Evolutionary conservation across 306 rosid species (phyloP), one percentile per base, ranked within the genome.

Genomic region (Gillenia trifoliata): DNA sequence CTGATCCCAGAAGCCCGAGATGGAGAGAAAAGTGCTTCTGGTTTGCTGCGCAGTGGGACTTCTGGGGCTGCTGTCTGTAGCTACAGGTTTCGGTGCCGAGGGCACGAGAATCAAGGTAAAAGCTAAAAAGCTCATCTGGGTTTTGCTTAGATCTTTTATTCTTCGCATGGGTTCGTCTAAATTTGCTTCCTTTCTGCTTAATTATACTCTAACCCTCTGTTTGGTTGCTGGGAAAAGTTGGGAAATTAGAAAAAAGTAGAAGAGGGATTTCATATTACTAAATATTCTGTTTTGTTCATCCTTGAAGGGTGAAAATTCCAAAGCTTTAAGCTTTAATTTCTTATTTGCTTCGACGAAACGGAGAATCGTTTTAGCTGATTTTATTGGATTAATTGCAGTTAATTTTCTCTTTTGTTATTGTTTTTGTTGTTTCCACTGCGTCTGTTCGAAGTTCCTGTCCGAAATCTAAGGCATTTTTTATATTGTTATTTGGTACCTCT

Each of bases 61-160:
- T 54, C 71, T 93, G 75, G 97, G 91, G 22, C 78, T 93, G 4
- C 76, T 91, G 41, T 81, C 98, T 1, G 96, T 92, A 71, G 92
- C 90, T 19, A 83, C 96, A 57, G 89, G 91, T 45, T 89, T 93
- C 77, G 93, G 43, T 83, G 98, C 96, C 0, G 98, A 93, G 77
- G 96, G 73, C 6, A 93, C 92, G 6, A 77, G 97, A 79, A 88
- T 91, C 74, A 91, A 91, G 98, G 98, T 91, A 6, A 20, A 57
- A 28, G 9, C 28, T 6, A 8, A 59, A 8, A 41, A 11, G 33
- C 6, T 41, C 11, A n/a, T 19, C 23, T 72, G 70, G 77, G 79
- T 40, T 75, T 41, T 50, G 11, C 26, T 78, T 57, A 30, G 73
- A 43, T 31, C 31, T 52, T 52, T 22, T 29, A 52, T 20, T 41